Evolutionary conservation across 257 asterid species (phyloP).

Genomic region (Solanum pinnatisectum): DNA sequence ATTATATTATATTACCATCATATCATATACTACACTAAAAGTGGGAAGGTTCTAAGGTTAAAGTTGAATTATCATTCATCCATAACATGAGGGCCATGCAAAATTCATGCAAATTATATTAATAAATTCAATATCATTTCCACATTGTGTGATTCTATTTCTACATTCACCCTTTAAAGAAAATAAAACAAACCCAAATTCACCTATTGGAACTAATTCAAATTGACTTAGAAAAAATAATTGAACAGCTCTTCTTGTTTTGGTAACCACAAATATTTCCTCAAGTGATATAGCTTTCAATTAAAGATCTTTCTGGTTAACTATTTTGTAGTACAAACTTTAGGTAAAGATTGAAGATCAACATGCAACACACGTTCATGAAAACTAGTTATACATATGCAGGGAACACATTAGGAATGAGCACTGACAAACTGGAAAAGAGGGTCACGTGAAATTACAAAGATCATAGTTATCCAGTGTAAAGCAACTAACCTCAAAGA

Average conservation of each 20-base stretch:
- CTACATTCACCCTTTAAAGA: background rate
- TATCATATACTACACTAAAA: background rate
- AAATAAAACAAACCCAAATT: background rate
- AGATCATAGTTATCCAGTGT: background rate
- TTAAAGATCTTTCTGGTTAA: background rate
- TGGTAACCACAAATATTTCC: background rate
- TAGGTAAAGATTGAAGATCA: background rate
- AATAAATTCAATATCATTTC: background rate
- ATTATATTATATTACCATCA: background rate
- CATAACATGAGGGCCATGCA: background rate
- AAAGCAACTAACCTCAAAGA: conserved; percentile 52
- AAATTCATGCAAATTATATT: background rate
- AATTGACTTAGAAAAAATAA: background rate
- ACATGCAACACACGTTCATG: background rate
- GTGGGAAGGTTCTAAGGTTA: background rate
- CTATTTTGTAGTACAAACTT: background rate
- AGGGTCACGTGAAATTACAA: background rate
- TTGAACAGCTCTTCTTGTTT: background rate
- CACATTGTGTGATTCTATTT: background rate
- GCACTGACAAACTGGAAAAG: background rate
- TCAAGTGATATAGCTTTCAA: background rate
- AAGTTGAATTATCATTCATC: background rate
- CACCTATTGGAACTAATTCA: background rate
- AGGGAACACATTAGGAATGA: background rate
- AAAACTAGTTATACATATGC: background rate